Percentiles rank a stretch among this genome's conserved stretches.
phyloP scores from a whole-genome alignment of 2,329 filamentous ascomycete species.

The Alternaria arborescens region DNA sequence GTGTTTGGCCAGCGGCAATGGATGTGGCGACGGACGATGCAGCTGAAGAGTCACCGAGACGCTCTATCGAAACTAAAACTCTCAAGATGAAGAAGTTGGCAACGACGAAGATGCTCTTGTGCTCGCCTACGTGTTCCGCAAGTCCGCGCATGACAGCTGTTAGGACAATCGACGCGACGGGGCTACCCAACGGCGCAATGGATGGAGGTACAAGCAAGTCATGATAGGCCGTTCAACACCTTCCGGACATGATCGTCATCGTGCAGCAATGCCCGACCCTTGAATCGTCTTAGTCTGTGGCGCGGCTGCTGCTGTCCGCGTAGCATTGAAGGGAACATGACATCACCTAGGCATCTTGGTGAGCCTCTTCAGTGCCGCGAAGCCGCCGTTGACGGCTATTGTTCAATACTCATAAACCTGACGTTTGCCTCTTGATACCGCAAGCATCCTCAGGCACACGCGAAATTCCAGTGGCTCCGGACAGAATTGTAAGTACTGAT shows the following conservation, averaged over 20 bases:
- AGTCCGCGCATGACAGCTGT: constrained; percentile 5
- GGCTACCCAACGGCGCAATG: constrained; percentile 3
- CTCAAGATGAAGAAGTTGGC: constrained; percentile 2
- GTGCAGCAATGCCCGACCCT: constrained; percentile 19
- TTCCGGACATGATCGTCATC: constrained; percentile 23
- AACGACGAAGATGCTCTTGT: neutral
- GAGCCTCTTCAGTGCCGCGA: constrained; percentile 12
- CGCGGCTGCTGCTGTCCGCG: constrained; percentile 9
- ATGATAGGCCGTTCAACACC: constrained; percentile 16
- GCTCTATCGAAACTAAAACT: neutral
- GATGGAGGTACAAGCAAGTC: neutral
- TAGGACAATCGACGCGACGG: neutral
- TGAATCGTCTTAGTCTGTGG: constrained; percentile 16
- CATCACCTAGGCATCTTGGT: constrained; percentile 17
- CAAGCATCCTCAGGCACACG: neutral
- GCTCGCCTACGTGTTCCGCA: constrained; percentile 5
- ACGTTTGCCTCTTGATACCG: neutral
- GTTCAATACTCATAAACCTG: neutral
- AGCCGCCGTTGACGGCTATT: constrained; percentile 14
- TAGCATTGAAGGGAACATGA: constrained; percentile 22
- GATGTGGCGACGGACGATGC: neutral
- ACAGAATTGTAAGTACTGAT: constrained; percentile 8
- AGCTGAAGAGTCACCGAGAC: neutral
- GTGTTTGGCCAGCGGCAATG: constrained; percentile 22
- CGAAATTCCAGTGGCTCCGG: neutral